phyloP scores from a whole-genome alignment of 805 yeast species.

The Candida silvatica region DNA sequence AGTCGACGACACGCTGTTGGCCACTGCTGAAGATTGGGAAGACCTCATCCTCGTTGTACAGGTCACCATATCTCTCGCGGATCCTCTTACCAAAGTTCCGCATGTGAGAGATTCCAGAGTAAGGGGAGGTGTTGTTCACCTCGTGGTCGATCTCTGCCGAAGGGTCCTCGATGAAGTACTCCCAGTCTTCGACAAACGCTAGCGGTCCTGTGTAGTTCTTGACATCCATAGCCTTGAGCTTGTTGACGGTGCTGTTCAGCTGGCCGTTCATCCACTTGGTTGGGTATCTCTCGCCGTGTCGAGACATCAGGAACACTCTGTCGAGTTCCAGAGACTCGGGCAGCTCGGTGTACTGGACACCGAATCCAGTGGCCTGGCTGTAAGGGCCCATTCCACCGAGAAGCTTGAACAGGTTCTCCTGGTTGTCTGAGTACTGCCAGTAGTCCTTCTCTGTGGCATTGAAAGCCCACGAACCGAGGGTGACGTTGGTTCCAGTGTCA shows the following conservation, averaged over 20 bases:
- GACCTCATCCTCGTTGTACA: constrained; percentile 26
- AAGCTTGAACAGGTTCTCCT: constrained; percentile 39
- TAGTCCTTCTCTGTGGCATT: constrained; percentile 2
- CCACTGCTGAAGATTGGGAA: constrained; percentile 49
- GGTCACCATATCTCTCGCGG: constrained; percentile 38
- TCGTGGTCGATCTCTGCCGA: constrained; percentile 35
- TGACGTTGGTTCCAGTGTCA: no score
- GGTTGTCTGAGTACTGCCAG: constrained; percentile 28
- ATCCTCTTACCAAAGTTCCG: constrained; percentile 39
- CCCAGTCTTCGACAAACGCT: constrained; percentile 44
- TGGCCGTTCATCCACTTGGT: constrained; percentile 30
- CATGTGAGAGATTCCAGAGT: constrained; percentile 44
- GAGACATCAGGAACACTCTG: constrained; percentile 62
- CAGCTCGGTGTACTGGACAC: constrained; percentile 33
- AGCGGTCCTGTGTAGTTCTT: constrained; percentile 25
- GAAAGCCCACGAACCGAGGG: neutral
- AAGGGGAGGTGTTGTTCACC: constrained; percentile 40
- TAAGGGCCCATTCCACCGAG: constrained; percentile 49
- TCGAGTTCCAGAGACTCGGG: constrained; percentile 32
- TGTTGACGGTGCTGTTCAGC: constrained; percentile 17
- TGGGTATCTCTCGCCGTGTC: constrained; percentile 80
- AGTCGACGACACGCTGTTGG: constrained; percentile 45
- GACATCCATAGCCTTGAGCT: constrained; percentile 28
- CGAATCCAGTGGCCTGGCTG: constrained; percentile 41
- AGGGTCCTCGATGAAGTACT: constrained; percentile 31